phyloP scores from a whole-genome alignment of 129 eudicot genomes.

The Pulicaria dysenterica region DNA sequence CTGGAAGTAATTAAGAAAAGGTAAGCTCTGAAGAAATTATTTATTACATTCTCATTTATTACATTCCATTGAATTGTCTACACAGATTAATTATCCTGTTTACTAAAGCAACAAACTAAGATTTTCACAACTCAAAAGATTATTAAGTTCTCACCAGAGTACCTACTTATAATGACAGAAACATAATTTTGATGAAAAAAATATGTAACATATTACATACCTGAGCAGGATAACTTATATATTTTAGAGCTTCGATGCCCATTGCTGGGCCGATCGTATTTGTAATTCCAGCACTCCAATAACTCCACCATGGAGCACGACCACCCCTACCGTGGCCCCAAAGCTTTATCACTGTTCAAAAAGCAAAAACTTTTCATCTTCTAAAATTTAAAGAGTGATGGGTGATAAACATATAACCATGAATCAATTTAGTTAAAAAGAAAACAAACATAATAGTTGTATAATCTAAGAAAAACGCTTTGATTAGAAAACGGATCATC shows the following conservation, averaged over 20 bases:
- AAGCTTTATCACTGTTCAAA: slow-evolving; percentile 68
- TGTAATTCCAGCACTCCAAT: slow-evolving; percentile 99
- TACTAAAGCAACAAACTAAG: too few relatives aligned
- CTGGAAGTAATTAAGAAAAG: slow-evolving; percentile 44
- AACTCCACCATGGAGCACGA: slow-evolving; percentile 99
- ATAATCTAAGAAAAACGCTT: too few relatives aligned
- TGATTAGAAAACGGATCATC: too few relatives aligned
- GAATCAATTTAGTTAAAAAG: too few relatives aligned
- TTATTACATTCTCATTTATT: too few relatives aligned
- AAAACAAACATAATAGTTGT: too few relatives aligned
- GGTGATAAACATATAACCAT: background rate
- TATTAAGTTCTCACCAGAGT: too few relatives aligned
- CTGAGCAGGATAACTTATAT: slow-evolving; percentile 98
- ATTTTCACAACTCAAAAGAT: too few relatives aligned
- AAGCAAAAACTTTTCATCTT: slow-evolving; percentile 22
- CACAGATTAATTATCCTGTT: too few relatives aligned
- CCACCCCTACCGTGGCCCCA: slow-evolving; percentile 70
- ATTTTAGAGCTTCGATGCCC: slow-evolving; percentile 97
- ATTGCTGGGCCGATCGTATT: slow-evolving; percentile 98
- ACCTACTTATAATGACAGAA: too few relatives aligned
- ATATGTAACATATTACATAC: slow-evolving; percentile 23
- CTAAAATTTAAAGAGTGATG: background rate
- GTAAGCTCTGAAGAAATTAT: slow-evolving; percentile 10
- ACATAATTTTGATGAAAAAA: too few relatives aligned
- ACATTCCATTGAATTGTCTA: too few relatives aligned